phyloP scores from a whole-genome alignment of 2,329 filamentous ascomycete species.

The Hirsutella rhossiliensis region DNA sequence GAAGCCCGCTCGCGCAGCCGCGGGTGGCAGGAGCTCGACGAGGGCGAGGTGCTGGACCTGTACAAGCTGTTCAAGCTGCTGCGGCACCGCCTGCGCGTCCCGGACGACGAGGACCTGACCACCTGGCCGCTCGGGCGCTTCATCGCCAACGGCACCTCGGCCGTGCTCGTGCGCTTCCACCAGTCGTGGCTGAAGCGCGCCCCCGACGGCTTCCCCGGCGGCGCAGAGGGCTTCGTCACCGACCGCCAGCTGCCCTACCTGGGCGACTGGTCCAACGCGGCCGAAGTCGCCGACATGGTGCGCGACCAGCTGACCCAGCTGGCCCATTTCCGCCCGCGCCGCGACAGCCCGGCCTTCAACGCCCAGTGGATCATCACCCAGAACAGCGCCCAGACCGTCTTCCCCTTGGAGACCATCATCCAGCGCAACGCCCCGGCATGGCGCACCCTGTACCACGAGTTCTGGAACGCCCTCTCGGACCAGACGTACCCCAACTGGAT shows the following conservation, averaged over 20 bases:
- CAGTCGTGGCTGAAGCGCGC: slow-evolving; percentile 8
- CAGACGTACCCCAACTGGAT: slow-evolving; percentile 20
- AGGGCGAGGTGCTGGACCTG: slow-evolving; percentile 5
- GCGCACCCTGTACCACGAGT: slow-evolving; percentile 8
- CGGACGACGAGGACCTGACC: slow-evolving; percentile 12
- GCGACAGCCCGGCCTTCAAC: slow-evolving; percentile 8
- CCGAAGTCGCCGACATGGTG: slow-evolving; percentile 4
- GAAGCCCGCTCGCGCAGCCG: slow-evolving; percentile 2
- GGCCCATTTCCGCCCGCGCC: slow-evolving; percentile 2
- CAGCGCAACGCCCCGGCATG: slow-evolving; percentile 8
- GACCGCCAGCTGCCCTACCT: slow-evolving; percentile 11
- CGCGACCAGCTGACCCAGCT: slow-evolving; percentile 11
- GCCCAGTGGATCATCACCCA: slow-evolving; percentile 16
- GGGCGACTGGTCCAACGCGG: slow-evolving; percentile 12
- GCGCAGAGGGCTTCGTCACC: slow-evolving; percentile 15
- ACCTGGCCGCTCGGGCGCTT: slow-evolving; percentile 11
- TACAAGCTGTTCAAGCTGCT: slow-evolving; percentile 11
- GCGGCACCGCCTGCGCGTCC: slow-evolving; percentile 9
- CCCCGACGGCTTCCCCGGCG: slow-evolving; percentile 10
- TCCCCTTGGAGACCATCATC: slow-evolving; percentile 3
- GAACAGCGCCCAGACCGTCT: slow-evolving; percentile 1
- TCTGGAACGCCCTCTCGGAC: slow-evolving; percentile 13
- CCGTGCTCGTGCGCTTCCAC: slow-evolving; percentile 16
- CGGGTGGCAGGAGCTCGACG: background rate
- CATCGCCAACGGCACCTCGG: slow-evolving; percentile 11